A percentile compares a stretch with the other conserved stretches of the same genome.
phyloP scores from a whole-genome alignment of 768 basidiomycete species.

The Mycena polygramma region DNA sequence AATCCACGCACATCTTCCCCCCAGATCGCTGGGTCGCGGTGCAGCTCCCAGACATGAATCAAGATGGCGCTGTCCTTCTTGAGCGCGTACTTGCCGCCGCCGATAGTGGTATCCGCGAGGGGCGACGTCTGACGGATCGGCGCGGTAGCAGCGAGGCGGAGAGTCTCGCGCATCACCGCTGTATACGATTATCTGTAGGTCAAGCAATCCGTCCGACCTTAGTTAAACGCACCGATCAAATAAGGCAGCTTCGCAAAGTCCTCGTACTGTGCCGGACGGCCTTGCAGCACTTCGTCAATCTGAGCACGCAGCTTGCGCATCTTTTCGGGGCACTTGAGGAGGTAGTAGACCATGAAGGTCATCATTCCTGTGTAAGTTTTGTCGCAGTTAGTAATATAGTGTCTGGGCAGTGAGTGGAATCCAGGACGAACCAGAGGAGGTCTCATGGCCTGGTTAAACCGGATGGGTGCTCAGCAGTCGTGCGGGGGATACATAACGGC shows the following conservation, averaged over 20 bases:
- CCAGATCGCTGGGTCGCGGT: constrained; percentile 59
- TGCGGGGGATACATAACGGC: too few relatives aligned
- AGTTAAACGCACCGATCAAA: constrained; percentile 47
- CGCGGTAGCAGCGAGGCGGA: constrained; percentile 56
- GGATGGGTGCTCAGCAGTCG: too few relatives aligned
- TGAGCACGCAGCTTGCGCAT: constrained; percentile 61
- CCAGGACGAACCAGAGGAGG: constrained; percentile 36
- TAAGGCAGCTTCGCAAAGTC: constrained; percentile 61
- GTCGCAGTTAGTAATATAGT: too few relatives aligned
- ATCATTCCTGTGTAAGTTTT: constrained; percentile 56
- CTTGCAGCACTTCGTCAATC: constrained; percentile 59
- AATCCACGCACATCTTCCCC: constrained; percentile 58
- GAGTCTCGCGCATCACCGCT: constrained; percentile 56
- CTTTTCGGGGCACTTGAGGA: constrained; percentile 57
- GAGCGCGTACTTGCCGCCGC: constrained; percentile 56
- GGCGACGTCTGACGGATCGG: constrained; percentile 50
- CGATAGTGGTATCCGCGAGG: constrained; percentile 53
- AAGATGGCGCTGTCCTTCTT: constrained; percentile 46
- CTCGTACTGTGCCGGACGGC: constrained; percentile 54
- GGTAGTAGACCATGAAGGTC: constrained; percentile 57
- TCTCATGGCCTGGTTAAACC: constrained; percentile 46
- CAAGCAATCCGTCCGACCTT: too few relatives aligned
- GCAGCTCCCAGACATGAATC: constrained; percentile 47
- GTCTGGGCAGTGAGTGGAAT: too few relatives aligned
- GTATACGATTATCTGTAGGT: too few relatives aligned